A percentile compares a stretch with the other conserved stretches of the same genome.
These are phyloP conservation scores for Andrographis paniculata DNA, from an alignment of 305 asterid species.

Conservation along the genomic window DNA sequence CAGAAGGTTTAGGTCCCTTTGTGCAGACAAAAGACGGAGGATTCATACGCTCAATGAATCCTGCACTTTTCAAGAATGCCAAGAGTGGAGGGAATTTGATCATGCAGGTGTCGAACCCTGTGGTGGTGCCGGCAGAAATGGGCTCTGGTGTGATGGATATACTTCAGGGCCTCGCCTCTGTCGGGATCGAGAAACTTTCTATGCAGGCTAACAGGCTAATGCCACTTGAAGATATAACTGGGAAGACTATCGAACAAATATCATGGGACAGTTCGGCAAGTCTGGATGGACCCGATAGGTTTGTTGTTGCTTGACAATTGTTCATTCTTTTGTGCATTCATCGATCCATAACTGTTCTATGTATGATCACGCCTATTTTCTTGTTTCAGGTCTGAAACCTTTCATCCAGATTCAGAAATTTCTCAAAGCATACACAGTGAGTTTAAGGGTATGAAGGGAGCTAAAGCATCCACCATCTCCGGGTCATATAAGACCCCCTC, in stretches of 20 bases:
- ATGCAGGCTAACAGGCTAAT: slow-evolving; percentile 89
- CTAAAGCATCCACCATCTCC: slow-evolving; percentile 23
- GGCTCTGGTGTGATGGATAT: slow-evolving; percentile 84
- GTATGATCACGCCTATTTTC: slow-evolving; percentile 9
- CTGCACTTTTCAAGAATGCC: slow-evolving; percentile 54
- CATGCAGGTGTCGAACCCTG: slow-evolving; percentile 94
- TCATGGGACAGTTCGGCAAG: slow-evolving; percentile 61
- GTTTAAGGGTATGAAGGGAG: slow-evolving; percentile 24
- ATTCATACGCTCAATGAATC: slow-evolving; percentile 84
- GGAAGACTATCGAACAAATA: slow-evolving; percentile 76
- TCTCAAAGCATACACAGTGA: slow-evolving; percentile 23
- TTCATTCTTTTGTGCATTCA: neutral
- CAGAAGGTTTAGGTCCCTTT: slow-evolving; percentile 82
- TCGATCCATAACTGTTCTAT: slow-evolving; percentile 6
- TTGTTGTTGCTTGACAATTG: slow-evolving; percentile 12
- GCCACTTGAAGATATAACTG: slow-evolving; percentile 94
- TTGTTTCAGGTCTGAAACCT: slow-evolving; percentile 44
- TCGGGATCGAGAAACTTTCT: slow-evolving; percentile 91
- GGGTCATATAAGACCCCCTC: slow-evolving; percentile 31
- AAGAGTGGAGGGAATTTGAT: slow-evolving; percentile 73
- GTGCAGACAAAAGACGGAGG: slow-evolving; percentile 84
- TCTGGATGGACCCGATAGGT: slow-evolving; percentile 72
- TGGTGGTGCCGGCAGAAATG: slow-evolving; percentile 97
- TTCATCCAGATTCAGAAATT: slow-evolving; percentile 32
- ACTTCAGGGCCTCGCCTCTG: slow-evolving; percentile 79